Evolutionary conservation across 2,329 filamentous ascomycete genomes (phyloP), one percentile per base, ranked within the genome.

Genomic region (Arthrobotrys musiformis): DNA sequence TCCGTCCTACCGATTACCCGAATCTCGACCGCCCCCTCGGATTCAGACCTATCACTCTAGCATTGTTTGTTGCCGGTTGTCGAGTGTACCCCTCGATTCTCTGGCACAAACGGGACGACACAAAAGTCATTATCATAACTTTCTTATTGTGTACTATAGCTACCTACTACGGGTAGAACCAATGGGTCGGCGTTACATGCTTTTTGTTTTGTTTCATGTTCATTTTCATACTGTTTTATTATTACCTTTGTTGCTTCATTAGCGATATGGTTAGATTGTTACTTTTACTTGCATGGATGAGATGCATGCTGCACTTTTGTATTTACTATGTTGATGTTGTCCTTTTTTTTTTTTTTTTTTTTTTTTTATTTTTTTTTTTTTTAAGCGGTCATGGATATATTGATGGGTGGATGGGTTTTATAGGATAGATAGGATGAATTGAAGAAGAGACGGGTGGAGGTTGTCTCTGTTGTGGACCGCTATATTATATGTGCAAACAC

Each of bases 101-200:
- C 8, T 11, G 28, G 30, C 50, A 11, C n/a, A n/a, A n/a, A n/a
- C n/a, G n/a, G 48, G 40, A 19, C 30, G 6, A 28, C 42, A n/a
- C 33, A 74, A 74, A 74, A 67, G 61, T 60, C 9, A 46, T 24
- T 52, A 37, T 35, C 37, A 48, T 58, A 17, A 24, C 24, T 35
- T 54, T 58, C 19, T 26, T 42, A 40, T 4, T 69, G 40, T 76
- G 52, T 68, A 75, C 48, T 50, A 76, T 61, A 58, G 48, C 28
- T 17, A 44, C 24, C 22, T 17, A 35, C 24, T 58, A 35, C 26
- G 13, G 54, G 54, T 40, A 70, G 67, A 72, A 52, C 63, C 70
- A 75, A 76, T 64, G 72, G 70, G 66, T n/a, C 58, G 72, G 72
- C 72, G 72, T 76, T 58, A 58, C 33, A 37, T 37, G n/a, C 26